A percentile compares a stretch with the other conserved stretches of the same genome.
Conservation (phyloP, 176 grass and related monocot species). For the Oryza longistaminata region DNA sequence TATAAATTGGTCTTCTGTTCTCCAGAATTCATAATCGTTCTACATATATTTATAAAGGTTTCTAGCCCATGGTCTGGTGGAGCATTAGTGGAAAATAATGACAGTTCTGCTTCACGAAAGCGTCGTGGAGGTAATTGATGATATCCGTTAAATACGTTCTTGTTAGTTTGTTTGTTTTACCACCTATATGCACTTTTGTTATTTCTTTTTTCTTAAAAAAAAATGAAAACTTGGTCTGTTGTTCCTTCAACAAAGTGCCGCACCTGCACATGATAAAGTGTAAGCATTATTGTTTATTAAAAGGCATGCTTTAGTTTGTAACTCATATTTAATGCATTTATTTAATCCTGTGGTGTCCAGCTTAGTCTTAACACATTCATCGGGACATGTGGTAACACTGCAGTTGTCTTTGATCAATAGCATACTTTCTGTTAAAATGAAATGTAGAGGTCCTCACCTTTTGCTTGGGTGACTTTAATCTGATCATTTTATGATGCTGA, state of each 20-base stretch:
- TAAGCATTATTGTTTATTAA: background rate
- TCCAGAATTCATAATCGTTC: background rate
- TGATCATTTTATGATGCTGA: background rate
- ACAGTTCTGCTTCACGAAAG: conserved; percentile 83
- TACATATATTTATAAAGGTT: conserved; percentile 51
- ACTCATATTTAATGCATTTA: background rate
- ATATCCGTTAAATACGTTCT: background rate
- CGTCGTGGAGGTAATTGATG: conserved; percentile 73
- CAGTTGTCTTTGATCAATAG: background rate
- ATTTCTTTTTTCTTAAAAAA: background rate
- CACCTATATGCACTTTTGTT: background rate
- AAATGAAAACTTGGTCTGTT: background rate
- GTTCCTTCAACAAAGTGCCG: conserved; percentile 13
- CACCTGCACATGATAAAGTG: background rate
- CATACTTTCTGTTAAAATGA: background rate
- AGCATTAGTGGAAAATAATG: conserved; percentile 66
- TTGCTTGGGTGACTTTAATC: background rate
- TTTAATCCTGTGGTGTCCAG: background rate
- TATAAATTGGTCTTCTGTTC: background rate
- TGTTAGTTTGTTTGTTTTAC: background rate
- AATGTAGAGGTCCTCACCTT: background rate
- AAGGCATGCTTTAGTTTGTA: background rate
- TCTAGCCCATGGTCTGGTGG: conserved; percentile 71
- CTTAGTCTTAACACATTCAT: background rate
- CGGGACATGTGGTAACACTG: background rate